A percentile compares a stretch with the other conserved stretches of the same genome.
Conservation (phyloP, 164 flowering plant genomes). For the Magnolia kwangsiensis region DNA sequence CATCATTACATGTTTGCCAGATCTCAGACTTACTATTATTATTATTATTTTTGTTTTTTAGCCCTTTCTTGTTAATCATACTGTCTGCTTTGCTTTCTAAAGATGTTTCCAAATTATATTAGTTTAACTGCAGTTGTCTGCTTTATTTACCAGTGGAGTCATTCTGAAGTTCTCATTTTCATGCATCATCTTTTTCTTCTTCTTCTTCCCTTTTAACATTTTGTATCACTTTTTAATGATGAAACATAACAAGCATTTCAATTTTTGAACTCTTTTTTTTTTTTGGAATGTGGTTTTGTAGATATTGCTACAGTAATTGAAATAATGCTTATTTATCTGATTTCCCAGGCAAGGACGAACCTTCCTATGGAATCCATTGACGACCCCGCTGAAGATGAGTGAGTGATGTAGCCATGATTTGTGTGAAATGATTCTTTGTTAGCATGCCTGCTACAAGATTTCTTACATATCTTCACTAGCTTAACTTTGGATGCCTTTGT, state of each 20-base stretch:
- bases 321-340: background rate
- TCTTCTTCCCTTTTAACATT: background rate
- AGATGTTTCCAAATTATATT: background rate
- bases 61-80: background rate
- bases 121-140: background rate
- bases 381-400: slow-evolving; percentile 59
- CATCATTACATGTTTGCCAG: background rate
- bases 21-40: no score
- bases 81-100: background rate
- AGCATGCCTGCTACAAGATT: background rate
- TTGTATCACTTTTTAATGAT: background rate
- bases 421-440: background rate
- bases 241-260: background rate
- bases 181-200: background rate
- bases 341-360: slow-evolving; percentile 69
- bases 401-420: slow-evolving; percentile 33
- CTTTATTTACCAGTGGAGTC: background rate
- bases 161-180: background rate
- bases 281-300: background rate
- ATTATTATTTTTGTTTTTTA: background rate
- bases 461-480: background rate
- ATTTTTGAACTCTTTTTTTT: background rate
- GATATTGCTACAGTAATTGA: background rate
- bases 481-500: background rate
- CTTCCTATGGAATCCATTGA: slow-evolving; percentile 84